Evolutionary conservation across 1,284 basidiomycete species (phyloP).

Genomic region (Ceratobasidium sp.): DNA sequence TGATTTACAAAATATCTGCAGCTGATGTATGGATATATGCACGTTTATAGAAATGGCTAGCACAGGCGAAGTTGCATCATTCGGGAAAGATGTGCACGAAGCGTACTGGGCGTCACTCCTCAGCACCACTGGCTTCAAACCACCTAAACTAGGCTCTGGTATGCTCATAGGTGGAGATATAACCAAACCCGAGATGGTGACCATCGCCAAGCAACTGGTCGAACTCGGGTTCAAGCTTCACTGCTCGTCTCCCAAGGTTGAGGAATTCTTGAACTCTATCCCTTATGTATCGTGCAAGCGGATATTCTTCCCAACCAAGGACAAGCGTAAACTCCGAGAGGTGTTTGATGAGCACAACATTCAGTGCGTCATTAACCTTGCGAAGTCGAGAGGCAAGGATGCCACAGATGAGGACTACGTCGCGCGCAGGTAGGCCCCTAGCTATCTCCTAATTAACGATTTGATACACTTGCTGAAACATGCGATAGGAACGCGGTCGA

Average conservation of each 20-base stretch:
- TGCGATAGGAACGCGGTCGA: constrained; percentile 82
- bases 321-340: constrained; percentile 94
- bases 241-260: constrained; percentile 83
- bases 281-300: constrained; percentile 83
- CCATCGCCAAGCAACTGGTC: constrained; percentile 77
- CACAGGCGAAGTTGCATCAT: constrained; percentile 98
- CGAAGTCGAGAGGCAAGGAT: constrained; percentile 78
- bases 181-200: constrained; percentile 79
- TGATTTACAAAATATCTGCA: constrained; percentile 4
- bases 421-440: constrained; percentile 79
- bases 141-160: constrained; percentile 80
- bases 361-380: constrained; percentile 94
- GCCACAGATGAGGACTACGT: constrained; percentile 96
- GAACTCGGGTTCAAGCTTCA: constrained; percentile 92
- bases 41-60: constrained; percentile 87
- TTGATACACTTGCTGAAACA: background rate
- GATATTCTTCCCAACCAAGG: constrained; percentile 96
- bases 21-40: constrained; percentile 24
- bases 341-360: constrained; percentile 96
- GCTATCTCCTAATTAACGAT: background rate
- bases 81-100: constrained; percentile 93
- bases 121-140: constrained; percentile 90
- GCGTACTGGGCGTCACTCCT: constrained; percentile 95
- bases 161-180: constrained; percentile 90
- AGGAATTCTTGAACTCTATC: constrained; percentile 82